A percentile compares a stretch with the other conserved stretches of the same genome.
Conservation (phyloP, 352 stramenopile genomes). For the Pythium oligandrum region DNA sequence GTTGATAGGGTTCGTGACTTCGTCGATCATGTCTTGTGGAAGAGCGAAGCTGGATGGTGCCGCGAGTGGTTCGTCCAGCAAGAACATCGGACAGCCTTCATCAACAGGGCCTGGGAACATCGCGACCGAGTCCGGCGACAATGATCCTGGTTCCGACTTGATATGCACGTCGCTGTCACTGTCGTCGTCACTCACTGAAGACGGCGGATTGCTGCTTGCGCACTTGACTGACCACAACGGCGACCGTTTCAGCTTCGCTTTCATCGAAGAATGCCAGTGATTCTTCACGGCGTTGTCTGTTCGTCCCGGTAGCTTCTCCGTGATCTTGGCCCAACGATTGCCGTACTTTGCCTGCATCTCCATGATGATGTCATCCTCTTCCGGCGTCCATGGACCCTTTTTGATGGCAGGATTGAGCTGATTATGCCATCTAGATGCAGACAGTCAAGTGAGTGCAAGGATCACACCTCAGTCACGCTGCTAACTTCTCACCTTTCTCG, state of each 20-base stretch:
- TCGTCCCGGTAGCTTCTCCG: conserved; percentile 91
- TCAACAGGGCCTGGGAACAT: conserved; percentile 10
- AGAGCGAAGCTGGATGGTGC: conserved; percentile 6
- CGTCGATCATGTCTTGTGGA: conserved; percentile 12
- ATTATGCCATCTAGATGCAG: conserved; percentile 69
- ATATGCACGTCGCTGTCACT: not conserved
- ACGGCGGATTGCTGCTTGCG: not conserved
- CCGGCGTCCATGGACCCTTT: conserved; percentile 65
- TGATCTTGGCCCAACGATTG: conserved; percentile 98
- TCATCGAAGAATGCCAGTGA: conserved; percentile 90
- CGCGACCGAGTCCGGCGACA: conserved; percentile 33
- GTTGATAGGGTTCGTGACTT: not conserved
- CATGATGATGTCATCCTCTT: conserved; percentile 87
- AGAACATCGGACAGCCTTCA: conserved; percentile 4
- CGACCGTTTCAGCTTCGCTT: conserved; percentile 36
- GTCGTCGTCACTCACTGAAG: not conserved
- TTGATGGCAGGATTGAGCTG: conserved; percentile 78
- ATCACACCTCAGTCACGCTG: not conserved
- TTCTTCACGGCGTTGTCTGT: conserved; percentile 98
- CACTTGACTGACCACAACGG: not conserved
- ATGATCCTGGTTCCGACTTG: conserved; percentile 14
- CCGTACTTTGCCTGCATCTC: conserved; percentile 82
- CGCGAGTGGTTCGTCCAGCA: conserved; percentile 1
- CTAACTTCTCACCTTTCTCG: conserved; percentile 50
- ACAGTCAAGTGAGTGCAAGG: not conserved